A percentile compares a stretch with the other conserved stretches of the same genome.
Conservation (phyloP, 1,284 basidiomycete species). For the Cystobasidiaceae sp. region DNA sequence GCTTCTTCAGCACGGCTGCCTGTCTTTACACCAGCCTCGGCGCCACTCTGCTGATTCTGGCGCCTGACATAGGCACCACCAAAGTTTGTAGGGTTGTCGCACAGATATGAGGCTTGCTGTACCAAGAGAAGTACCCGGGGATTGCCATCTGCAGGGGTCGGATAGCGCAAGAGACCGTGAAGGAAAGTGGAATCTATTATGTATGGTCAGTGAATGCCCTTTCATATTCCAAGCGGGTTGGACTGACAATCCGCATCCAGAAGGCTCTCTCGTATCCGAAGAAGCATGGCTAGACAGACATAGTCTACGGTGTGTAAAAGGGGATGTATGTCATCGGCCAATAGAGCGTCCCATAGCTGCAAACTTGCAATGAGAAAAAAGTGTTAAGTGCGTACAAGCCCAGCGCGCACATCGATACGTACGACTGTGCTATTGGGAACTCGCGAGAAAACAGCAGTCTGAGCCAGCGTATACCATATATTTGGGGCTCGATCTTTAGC, state of each 20-base stretch:
- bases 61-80: slow-evolving; percentile 24
- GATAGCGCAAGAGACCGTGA: slow-evolving; percentile 76
- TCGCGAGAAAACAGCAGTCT: slow-evolving; percentile 84
- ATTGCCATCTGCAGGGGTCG: slow-evolving; percentile 47
- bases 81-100: slow-evolving; percentile 51
- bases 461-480: slow-evolving; percentile 94
- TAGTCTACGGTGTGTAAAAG: slow-evolving; percentile 65
- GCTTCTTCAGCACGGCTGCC: slow-evolving; percentile 21
- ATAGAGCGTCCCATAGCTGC: slow-evolving; percentile 83
- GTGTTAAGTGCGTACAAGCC: background rate
- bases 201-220: no score
- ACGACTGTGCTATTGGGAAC: slow-evolving; percentile 65
- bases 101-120: slow-evolving; percentile 71
- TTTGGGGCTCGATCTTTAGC: slow-evolving; percentile 81
- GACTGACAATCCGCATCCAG: slow-evolving; percentile 55
- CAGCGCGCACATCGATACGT: background rate
- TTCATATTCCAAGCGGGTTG: no score
- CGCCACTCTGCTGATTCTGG: slow-evolving; percentile 34
- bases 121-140: slow-evolving; percentile 58
- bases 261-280: slow-evolving; percentile 69
- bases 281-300: slow-evolving; percentile 84
- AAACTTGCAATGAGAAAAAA: slow-evolving; percentile 43
- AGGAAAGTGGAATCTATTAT: slow-evolving; percentile 63
- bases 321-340: slow-evolving; percentile 63
- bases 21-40: slow-evolving; percentile 6